Evolutionary conservation across 495 filamentous ascomycete genomes (phyloP).

Genomic region (Hypoxylon subgilvum): DNA sequence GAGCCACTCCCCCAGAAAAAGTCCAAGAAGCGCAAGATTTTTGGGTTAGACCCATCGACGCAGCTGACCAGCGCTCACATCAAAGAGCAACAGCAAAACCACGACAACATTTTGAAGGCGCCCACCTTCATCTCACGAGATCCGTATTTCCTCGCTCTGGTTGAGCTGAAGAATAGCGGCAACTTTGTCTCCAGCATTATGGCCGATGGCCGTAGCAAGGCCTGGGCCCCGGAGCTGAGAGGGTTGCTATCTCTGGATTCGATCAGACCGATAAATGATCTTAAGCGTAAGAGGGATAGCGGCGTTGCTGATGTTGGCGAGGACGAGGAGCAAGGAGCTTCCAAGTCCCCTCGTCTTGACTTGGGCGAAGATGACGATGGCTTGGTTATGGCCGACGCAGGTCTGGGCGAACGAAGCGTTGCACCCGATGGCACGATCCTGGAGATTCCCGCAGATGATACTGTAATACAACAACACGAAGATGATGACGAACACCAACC

Average conservation of each 20-base stretch:
- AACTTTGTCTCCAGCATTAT: slow-evolving; percentile 83
- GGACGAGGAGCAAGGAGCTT: slow-evolving; percentile 64
- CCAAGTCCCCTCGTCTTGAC: slow-evolving; percentile 72
- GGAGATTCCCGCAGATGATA: slow-evolving; percentile 71
- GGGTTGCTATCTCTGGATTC: slow-evolving; percentile 82
- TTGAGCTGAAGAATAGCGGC: slow-evolving; percentile 86
- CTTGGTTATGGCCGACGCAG: slow-evolving; percentile 50
- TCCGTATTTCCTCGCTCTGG: slow-evolving; percentile 81
- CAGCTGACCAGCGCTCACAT: slow-evolving; percentile 64
- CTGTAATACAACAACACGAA: slow-evolving; percentile 47
- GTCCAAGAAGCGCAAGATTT: slow-evolving; percentile 76
- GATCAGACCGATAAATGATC: slow-evolving; percentile 74
- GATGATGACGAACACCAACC: slow-evolving; percentile 60
- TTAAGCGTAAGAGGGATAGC: slow-evolving; percentile 93
- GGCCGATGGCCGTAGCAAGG: slow-evolving; percentile 73
- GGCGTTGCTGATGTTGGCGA: slow-evolving; percentile 78
- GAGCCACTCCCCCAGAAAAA: slow-evolving; percentile 68
- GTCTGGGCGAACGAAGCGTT: slow-evolving; percentile 58
- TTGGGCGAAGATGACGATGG: slow-evolving; percentile 67
- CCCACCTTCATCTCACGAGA: slow-evolving; percentile 83
- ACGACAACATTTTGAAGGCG: slow-evolving; percentile 78
- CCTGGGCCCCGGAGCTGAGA: slow-evolving; percentile 90
- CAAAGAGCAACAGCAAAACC: slow-evolving; percentile 78
- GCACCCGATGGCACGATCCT: slow-evolving; percentile 62
- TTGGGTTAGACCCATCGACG: slow-evolving; percentile 71